Conservation (phyloP, 1,139 yeast species). For the Lodderomyces orthopsilosis region DNA sequence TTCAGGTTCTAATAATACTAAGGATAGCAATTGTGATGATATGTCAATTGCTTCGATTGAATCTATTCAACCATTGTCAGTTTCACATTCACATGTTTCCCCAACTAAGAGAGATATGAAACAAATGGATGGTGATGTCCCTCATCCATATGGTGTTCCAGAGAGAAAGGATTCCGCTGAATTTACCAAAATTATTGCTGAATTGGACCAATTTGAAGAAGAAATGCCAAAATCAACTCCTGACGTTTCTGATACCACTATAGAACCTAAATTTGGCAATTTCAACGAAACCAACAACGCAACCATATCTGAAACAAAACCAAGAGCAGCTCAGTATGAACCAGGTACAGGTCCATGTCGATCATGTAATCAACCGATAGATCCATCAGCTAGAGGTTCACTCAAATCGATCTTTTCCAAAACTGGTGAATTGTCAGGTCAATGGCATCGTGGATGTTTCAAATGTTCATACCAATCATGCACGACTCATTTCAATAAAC, state of each 20-base stretch:
- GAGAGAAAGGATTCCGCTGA: constrained; percentile 6
- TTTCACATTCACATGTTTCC: constrained; percentile 19
- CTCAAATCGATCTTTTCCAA: constrained; percentile 62
- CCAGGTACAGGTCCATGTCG: constrained; percentile 80
- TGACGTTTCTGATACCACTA: constrained; percentile 1
- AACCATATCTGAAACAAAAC: not conserved
- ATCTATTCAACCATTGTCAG: constrained; percentile 25
- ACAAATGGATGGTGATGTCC: not conserved
- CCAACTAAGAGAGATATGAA: constrained; percentile 8
- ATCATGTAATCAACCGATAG: constrained; percentile 50
- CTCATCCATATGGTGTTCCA: constrained; percentile 1
- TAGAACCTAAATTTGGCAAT: not conserved
- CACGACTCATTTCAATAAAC: constrained; percentile 50
- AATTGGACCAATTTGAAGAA: constrained; percentile 3
- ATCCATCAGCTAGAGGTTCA: constrained; percentile 46
- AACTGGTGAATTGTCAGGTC: constrained; percentile 82
- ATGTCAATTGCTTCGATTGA: constrained; percentile 20
- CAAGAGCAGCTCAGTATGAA: not conserved
- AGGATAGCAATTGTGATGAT: constrained; percentile 14
- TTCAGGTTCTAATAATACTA: constrained; percentile 2
- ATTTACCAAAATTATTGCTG: constrained; percentile 4
- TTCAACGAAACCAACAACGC: not conserved
- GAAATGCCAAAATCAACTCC: constrained; percentile 2
- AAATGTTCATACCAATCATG: constrained; percentile 59
- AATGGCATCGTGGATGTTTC: constrained; percentile 92